Conservation (phyloP, 1,284 basidiomycete species). For the Sparassis latifolia region DNA sequence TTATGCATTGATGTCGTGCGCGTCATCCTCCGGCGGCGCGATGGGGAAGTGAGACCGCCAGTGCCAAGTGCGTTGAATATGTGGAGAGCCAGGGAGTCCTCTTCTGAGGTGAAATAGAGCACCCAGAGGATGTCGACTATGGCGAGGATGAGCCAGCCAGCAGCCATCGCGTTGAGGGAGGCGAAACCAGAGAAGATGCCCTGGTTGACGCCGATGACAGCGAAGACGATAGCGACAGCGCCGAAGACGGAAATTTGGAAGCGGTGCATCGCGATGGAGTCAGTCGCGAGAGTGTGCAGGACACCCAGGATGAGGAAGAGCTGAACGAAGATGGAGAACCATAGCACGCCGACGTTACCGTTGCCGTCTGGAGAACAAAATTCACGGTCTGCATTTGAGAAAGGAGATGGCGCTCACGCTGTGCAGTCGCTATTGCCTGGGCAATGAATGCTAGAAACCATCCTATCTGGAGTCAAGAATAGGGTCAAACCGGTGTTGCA, state of each 20-base stretch:
- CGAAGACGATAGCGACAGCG: conserved; percentile 82
- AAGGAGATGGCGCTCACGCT: conserved; percentile 37
- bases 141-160: conserved; percentile 90
- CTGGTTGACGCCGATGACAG: conserved; percentile 70
- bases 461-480: conserved; percentile 46
- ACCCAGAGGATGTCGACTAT: conserved; percentile 93
- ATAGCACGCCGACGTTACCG: conserved; percentile 59
- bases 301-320: conserved; percentile 78
- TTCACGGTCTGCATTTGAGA: conserved; percentile 1
- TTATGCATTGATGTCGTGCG: conserved; percentile 54
- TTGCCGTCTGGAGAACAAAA: conserved; percentile 31
- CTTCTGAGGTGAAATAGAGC: conserved; percentile 93
- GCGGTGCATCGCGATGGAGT: conserved; percentile 79
- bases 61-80: conserved; percentile 85
- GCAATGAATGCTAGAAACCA: conserved; percentile 94
- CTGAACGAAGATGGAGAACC: conserved; percentile 92
- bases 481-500: conserved; percentile 1
- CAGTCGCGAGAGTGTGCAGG: conserved; percentile 76
- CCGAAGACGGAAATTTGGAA: conserved; percentile 87
- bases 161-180: conserved; percentile 77
- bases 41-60: conserved; percentile 78
- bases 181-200: conserved; percentile 50
- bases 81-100: conserved; percentile 80
- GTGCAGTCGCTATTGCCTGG: conserved; percentile 63
- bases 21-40: conserved; percentile 55